Base-by-base conservation (phyloP, 768 basidiomycete genomes). In the Xerocomus potaroensis region DNA sequence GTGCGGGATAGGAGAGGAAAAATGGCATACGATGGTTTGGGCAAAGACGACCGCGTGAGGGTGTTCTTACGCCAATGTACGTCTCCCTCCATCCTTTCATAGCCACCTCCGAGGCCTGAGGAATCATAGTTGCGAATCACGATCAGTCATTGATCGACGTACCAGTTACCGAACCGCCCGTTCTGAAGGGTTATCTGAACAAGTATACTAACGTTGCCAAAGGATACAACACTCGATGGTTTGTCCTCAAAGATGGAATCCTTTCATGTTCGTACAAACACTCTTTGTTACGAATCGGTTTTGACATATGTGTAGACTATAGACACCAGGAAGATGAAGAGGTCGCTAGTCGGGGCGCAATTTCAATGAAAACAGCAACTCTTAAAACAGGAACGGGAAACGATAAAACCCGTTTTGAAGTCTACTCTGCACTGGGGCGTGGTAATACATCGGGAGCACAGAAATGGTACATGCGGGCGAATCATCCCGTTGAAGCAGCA, bases 181-280 rank as follows among this genome's bases (percentile, higher is more conserved):
- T 73, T 3, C 65, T 90, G 46, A 82, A 79, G 51, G 91, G 89
- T 0, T 91, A 91, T 59, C 70, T 91, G 16, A 91, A 88, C 65
- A 97, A 97, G 64, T 96, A 93, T 61, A 83, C 86, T 1, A 97
- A 96, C 56, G 88, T 96, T 31, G 90, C 91, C 0, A 84, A 81
- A 55, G 93, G 94, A 0, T 95, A 92, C 62, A 83, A 81, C 49
- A 86, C 87, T 0, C 75, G 93, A 1, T 96, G 92, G 91, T 95
- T 97, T 59, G 90, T 95, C 0, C 76, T 96, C 16, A 84, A 88
- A 58, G 79, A 85, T 44, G 93, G 91, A 0, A 72, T 87, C 21
- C 64, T 94, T n/a, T 90, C 87, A 15, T 92, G 90, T 89, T 61
- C 21, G 87, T 77, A 29, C 47, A 9, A 35, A 22, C 24, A 8